Evolutionary conservation across 2,329 filamentous ascomycete genomes (phyloP).

Genomic region (Sarocladiaceae sp.): DNA sequence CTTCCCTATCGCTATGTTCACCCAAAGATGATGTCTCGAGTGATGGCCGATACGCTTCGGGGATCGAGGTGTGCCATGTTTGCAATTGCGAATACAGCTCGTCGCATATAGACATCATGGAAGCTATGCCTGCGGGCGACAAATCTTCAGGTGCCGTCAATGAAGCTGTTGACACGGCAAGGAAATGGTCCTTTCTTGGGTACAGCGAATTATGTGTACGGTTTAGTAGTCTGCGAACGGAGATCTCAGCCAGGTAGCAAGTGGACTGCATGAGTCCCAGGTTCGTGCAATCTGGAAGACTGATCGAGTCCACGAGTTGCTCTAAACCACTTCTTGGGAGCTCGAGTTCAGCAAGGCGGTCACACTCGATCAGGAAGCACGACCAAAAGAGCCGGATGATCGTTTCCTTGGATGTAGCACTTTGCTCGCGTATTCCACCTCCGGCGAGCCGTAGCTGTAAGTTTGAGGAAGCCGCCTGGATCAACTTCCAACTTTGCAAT

Average conservation of each 20-base stretch:
- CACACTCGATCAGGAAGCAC: slow-evolving; percentile 27
- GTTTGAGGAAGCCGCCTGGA: slow-evolving; percentile 25
- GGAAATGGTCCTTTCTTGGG: slow-evolving; percentile 19
- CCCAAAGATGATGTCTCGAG: slow-evolving; percentile 15
- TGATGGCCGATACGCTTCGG: slow-evolving; percentile 22
- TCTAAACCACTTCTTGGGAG: slow-evolving; percentile 27
- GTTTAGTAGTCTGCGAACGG: slow-evolving; percentile 26
- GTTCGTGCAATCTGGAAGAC: slow-evolving; percentile 22
- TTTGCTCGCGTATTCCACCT: slow-evolving; percentile 15
- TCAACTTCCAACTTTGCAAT: slow-evolving; percentile 28
- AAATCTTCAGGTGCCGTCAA: slow-evolving; percentile 22
- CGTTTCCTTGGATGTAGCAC: slow-evolving; percentile 16
- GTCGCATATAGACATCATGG: slow-evolving; percentile 22
- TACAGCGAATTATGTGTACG: slow-evolving; percentile 29
- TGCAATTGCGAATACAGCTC: slow-evolving; percentile 26
- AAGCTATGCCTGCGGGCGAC: slow-evolving; percentile 21
- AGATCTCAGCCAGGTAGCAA: slow-evolving; percentile 27
- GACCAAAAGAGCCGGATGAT: slow-evolving; percentile 25
- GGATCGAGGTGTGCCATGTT: slow-evolving; percentile 27
- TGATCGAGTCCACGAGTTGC: slow-evolving; percentile 24
- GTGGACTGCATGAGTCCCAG: slow-evolving; percentile 21
- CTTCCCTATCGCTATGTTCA: slow-evolving; percentile 18
- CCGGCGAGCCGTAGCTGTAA: slow-evolving; percentile 24
- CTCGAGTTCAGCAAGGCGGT: slow-evolving; percentile 27
- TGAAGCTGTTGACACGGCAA: slow-evolving; percentile 20